These are phyloP conservation scores for Pleurotus tuber-regium DNA, from an alignment of 768 basidiomycete genomes.

Conservation along the genomic window DNA sequence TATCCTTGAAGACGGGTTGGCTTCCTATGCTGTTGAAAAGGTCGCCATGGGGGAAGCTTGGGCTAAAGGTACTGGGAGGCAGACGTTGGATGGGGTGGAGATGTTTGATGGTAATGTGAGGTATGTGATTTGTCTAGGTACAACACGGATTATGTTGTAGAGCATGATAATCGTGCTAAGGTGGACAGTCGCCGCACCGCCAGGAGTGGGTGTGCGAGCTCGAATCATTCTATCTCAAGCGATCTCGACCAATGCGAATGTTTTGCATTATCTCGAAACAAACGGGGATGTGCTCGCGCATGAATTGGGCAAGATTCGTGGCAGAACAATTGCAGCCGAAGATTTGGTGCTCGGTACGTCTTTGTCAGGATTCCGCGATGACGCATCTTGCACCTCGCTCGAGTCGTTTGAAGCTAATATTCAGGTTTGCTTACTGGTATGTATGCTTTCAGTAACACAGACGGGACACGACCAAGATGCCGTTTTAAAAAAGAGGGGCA, in stretches of 20 bases:
- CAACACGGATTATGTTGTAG: background rate
- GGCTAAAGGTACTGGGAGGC: background rate
- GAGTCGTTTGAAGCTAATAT: too few species aligned
- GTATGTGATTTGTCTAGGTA: background rate
- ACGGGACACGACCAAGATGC: conserved; percentile 1
- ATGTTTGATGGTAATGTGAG: background rate
- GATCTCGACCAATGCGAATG: background rate
- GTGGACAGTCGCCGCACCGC: background rate
- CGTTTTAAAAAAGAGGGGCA: background rate
- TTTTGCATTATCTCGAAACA: background rate
- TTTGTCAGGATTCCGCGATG: background rate
- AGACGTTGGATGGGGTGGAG: background rate
- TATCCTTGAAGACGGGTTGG: conserved; percentile 1
- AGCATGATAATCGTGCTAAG: background rate
- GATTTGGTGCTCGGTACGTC: background rate
- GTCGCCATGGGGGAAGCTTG: background rate
- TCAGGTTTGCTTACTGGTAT: background rate
- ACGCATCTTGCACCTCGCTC: background rate
- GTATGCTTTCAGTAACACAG: background rate
- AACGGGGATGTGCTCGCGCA: background rate
- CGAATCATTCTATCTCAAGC: background rate
- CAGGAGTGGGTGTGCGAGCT: background rate
- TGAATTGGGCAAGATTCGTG: background rate
- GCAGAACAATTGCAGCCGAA: background rate
- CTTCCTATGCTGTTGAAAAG: background rate